Base-by-base conservation (phyloP, 2,329 filamentous ascomycete species). In the Colletotrichum viniferum region DNA sequence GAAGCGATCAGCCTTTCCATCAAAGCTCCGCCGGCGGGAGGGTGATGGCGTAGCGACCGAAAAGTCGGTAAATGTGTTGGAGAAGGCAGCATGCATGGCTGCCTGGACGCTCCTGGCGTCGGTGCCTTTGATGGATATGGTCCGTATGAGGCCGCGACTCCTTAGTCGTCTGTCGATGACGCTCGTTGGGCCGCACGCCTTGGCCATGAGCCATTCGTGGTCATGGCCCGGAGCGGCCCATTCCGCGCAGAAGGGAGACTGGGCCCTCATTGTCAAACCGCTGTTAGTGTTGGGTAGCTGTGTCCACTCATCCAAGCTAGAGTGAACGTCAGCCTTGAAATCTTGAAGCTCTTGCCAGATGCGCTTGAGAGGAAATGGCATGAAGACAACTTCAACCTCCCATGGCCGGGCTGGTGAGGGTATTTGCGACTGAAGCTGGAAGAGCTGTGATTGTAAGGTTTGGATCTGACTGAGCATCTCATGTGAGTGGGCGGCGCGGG, bases 341-440 rank as follows among this genome's bases (percentile, higher is more conserved):
- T 90, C 86, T 76, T 85, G 81, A 5, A 86, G 82, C 60, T 86
- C 85, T 74, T 90, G 85, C 90, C 90, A 92, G 7, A 92, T 79
- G 26, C 86, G 88, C 78, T 88, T 90, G 8, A 92, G 83, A 2
- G 89, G 87, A 81, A 95, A 96, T 2, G 94, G 94, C 9, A 96
- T 82, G 73, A 96, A 91, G 2, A 96, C 91, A 6, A 96, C 92
- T 80, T 96, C 94, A 3, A 96, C 86, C 77, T 94, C 90, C 93
- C 94, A 96, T 0, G 94, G 93, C 55, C 90, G 87, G 56, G 85
- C 83, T 32, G 87, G 86, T 0, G 93, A 92, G n/a, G 94, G 94
- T 34, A 92, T 83, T 12, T 89, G 85, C 7, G 88, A 88, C 81
- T 94, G 92, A 12, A 95, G 86, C 58, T 90, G 86, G 34, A 86